Evolutionary conservation across 2,329 filamentous ascomycete species (phyloP), one percentile per base, ranked within the genome.

Genomic region (Fusarium sp.): DNA sequence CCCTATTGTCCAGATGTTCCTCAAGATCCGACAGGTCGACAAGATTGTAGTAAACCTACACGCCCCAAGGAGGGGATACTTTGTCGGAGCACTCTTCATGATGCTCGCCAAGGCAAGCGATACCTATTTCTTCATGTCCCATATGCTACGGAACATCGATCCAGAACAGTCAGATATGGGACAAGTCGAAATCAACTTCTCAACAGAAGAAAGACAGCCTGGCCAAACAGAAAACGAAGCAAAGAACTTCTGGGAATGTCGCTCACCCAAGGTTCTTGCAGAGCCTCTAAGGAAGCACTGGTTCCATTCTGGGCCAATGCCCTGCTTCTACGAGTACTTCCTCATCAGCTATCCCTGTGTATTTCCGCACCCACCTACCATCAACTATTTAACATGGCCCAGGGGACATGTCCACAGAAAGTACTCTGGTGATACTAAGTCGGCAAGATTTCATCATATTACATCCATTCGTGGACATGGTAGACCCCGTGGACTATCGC

Each of bases 241-340:
- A n/a, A 65, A 67, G 55, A 64, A 63, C 25, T 71, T 71, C 20
- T 71, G 63, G 64, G 64, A 68, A 40, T 71, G 56, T 4, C 52
- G 63, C 4, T 14, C 67, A 2, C 7, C 52, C 3, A 57, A 61
- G 20, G 27, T 11, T 16, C 27, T 71, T 0, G 30, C 40, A 40
- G 57, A 60, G 7, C 6, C 47, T 5, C 18, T 54, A 6, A 52
- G 66, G 7, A 61, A 61, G 24, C 24, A 48, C 13, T 16, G 41
- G 22, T 4, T 6, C 6, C 0, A 6, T 5, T 12, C 37, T 12
- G 46, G 42, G 3, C 41, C 20, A 13, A 54, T 63, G 42, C 66
- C 62, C 1, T 70, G 29, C 25, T 70, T 67, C 32, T 70, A 67
- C 10, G 66, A 70, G 10, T 70, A 70, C 25, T 70, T 70, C 18